Conservation (phyloP, 495 filamentous ascomycete genomes). For the Hypomontagnella submonticulosa region DNA sequence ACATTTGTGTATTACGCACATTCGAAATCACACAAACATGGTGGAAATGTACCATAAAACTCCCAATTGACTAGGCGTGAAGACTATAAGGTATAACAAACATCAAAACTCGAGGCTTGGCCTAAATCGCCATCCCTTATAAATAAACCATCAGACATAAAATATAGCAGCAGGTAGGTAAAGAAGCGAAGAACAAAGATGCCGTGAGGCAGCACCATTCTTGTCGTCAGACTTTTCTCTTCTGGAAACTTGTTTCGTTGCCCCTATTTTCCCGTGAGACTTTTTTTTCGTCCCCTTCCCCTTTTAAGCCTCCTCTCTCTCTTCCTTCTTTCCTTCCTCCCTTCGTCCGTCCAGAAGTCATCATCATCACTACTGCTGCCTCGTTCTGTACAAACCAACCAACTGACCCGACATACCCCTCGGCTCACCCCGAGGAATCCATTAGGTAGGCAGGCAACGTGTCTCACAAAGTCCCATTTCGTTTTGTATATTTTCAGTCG, state of each 20-base stretch:
- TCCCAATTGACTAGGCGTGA: slow-evolving; percentile 50
- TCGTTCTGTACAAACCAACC: slow-evolving; percentile 42
- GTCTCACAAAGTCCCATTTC: slow-evolving; percentile 3
- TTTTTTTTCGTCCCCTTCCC: slow-evolving; percentile 18
- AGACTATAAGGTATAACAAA: slow-evolving; percentile 42
- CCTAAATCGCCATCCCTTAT: slow-evolving; percentile 9
- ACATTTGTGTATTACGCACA: not conserved
- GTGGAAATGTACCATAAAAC: not conserved
- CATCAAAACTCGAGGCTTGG: slow-evolving; percentile 17
- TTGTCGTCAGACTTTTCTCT: slow-evolving; percentile 47
- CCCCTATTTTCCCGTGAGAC: slow-evolving; percentile 6
- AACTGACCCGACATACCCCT: slow-evolving; percentile 33
- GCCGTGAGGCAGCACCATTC: slow-evolving; percentile 59
- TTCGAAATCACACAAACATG: not conserved
- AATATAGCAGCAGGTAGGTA: slow-evolving; percentile 19
- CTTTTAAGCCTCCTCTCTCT: slow-evolving; percentile 1
- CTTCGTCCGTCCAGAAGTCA: slow-evolving; percentile 9
- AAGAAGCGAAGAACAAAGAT: slow-evolving; percentile 49
- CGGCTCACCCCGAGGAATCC: slow-evolving; percentile 37
- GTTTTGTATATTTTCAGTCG: slow-evolving; percentile 20
- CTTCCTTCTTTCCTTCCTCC: slow-evolving; percentile 7
- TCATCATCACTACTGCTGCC: slow-evolving; percentile 33
- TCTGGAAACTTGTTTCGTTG: slow-evolving; percentile 15
- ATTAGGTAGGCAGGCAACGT: slow-evolving; percentile 40
- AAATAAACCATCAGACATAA: slow-evolving; percentile 5